phyloP scores from a whole-genome alignment of 441 rosid genomes.

The Theobroma grandiflorum region DNA sequence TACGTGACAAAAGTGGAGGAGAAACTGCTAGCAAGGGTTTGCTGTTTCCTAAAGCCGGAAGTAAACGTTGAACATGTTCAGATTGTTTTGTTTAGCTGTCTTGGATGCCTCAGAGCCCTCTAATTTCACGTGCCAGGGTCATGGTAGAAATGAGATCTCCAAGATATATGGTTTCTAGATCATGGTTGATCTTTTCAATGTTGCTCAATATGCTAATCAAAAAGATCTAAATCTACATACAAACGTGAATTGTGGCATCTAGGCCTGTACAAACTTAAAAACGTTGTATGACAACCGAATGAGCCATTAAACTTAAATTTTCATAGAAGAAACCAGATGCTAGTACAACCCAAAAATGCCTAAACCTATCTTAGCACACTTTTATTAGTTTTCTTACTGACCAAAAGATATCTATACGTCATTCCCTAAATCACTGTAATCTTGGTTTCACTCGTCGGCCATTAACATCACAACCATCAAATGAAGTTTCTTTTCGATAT shows the following conservation, averaged over 20 bases:
- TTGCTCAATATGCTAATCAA: not conserved
- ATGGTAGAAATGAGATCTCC: too few relatives aligned
- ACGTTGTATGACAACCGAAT: slow-evolving; percentile 22
- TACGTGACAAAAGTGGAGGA: too few relatives aligned
- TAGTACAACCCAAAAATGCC: slow-evolving; percentile 47
- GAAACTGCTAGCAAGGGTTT: too few relatives aligned
- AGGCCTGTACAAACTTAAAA: not conserved
- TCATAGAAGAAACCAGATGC: slow-evolving; percentile 33
- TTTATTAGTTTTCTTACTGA: not conserved
- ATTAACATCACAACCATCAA: slow-evolving; percentile 55
- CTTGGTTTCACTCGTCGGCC: slow-evolving; percentile 75
- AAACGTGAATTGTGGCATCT: not conserved
- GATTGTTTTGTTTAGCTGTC: too few relatives aligned
- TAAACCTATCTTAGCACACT: slow-evolving; percentile 37
- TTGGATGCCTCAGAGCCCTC: too few relatives aligned
- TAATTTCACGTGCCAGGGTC: too few relatives aligned
- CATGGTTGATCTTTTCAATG: not conserved
- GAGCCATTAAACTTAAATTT: slow-evolving; percentile 30
- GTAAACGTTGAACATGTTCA: too few relatives aligned
- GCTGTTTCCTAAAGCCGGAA: too few relatives aligned
- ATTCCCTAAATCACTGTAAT: slow-evolving; percentile 47
- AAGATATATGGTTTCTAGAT: too few relatives aligned
- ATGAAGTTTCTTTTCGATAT: slow-evolving; percentile 44
- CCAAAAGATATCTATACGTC: slow-evolving; percentile 2
- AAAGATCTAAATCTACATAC: not conserved